Percentiles rank a stretch among this genome's conserved stretches.
Conservation (phyloP, 2,329 filamentous ascomycete species). For the Plenodomus lindquistii region DNA sequence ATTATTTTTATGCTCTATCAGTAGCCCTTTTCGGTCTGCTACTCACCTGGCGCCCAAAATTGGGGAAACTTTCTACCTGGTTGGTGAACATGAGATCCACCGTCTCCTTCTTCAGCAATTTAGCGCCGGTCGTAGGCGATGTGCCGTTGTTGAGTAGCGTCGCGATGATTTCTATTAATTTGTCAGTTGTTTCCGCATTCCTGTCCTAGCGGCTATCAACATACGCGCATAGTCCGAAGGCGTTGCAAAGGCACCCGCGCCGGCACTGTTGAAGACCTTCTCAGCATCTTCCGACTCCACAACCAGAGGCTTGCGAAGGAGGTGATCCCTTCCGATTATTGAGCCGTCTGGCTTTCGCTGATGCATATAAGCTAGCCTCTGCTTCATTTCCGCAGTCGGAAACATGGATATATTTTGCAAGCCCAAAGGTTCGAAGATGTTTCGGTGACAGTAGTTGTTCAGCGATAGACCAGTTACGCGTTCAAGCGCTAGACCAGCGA, state of each 20-base stretch:
- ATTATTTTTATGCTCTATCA: no score
- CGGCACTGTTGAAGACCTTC: slow-evolving; percentile 60
- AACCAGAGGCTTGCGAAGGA: slow-evolving; percentile 53
- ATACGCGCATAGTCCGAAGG: slow-evolving; percentile 63
- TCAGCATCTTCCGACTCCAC: slow-evolving; percentile 49
- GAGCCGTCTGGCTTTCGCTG: slow-evolving; percentile 50
- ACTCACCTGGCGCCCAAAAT: slow-evolving; percentile 56
- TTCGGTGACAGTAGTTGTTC: slow-evolving; percentile 50
- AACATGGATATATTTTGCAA: slow-evolving; percentile 60
- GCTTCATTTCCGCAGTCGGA: slow-evolving; percentile 59
- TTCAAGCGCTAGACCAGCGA: slow-evolving; percentile 52
- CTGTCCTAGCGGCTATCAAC: slow-evolving; percentile 21
- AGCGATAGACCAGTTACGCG: slow-evolving; percentile 48
- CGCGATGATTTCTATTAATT: slow-evolving; percentile 59
- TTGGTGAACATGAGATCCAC: slow-evolving; percentile 68
- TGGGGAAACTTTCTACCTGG: slow-evolving; percentile 58
- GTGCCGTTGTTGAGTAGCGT: slow-evolving; percentile 66
- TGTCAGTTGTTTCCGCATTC: slow-evolving; percentile 7
- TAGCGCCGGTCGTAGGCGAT: slow-evolving; percentile 58
- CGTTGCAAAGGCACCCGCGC: slow-evolving; percentile 62
- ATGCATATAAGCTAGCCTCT: slow-evolving; percentile 61
- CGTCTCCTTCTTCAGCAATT: slow-evolving; percentile 60
- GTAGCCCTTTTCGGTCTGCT: no score
- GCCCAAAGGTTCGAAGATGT: slow-evolving; percentile 51
- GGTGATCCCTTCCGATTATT: slow-evolving; percentile 53